These are phyloP conservation scores for Polygonum aviculare DNA, from an alignment of 148 eudicot genomes.

Conservation along the genomic window DNA sequence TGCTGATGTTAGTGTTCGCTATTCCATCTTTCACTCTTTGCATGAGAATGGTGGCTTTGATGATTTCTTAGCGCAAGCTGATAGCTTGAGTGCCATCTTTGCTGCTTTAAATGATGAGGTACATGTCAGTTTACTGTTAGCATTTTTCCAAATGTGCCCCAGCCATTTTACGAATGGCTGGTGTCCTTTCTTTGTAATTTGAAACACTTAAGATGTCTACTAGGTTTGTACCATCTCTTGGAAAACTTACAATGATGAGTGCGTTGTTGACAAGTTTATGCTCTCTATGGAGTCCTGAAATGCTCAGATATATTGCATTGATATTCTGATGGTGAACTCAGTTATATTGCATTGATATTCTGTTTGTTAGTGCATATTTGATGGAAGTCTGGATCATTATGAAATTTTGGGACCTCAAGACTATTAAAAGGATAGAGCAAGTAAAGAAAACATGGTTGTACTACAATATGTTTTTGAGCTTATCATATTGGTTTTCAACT, in stretches of 20 bases:
- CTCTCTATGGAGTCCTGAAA: not conserved
- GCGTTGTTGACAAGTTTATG: not conserved
- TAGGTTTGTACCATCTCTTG: not conserved
- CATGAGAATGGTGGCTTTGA: constrained; percentile 80
- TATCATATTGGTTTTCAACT: not conserved
- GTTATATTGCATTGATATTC: not conserved
- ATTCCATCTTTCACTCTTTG: constrained; percentile 71
- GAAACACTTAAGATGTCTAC: not conserved
- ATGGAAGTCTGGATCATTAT: not conserved
- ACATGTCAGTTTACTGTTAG: constrained; percentile 11
- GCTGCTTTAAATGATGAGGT: constrained; percentile 98
- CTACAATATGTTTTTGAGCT: not conserved
- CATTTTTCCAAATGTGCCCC: not conserved
- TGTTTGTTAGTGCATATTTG: not conserved
- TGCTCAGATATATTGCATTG: not conserved
- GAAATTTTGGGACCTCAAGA: not conserved
- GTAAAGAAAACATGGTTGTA: not conserved
- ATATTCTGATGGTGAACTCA: not conserved
- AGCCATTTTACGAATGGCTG: not conserved
- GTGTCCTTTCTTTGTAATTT: not conserved
- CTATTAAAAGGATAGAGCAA: not conserved
- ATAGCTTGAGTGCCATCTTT: constrained; percentile 90
- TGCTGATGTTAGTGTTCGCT: constrained; percentile 85
- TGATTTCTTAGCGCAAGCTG: constrained; percentile 88
- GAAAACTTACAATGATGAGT: not conserved